These are phyloP conservation scores for Plantago coronopus DNA, from an alignment of 305 asterid species.

Conservation along the genomic window DNA sequence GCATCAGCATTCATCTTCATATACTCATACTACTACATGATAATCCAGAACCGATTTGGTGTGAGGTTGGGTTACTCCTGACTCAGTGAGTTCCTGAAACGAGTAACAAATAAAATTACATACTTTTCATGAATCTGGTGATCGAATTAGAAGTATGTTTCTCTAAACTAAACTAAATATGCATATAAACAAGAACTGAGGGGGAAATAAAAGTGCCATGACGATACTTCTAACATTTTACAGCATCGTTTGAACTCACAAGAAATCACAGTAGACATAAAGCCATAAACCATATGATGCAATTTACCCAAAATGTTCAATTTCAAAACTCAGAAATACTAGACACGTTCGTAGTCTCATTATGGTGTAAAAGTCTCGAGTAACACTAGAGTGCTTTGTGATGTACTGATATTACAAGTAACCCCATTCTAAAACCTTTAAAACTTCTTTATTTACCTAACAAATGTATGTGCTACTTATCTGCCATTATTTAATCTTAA, in stretches of 20 bases:
- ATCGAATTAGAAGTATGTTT: not conserved
- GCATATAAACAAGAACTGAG: not conserved
- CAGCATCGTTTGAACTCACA: too few species aligned
- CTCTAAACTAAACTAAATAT: not conserved
- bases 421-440: not conserved
- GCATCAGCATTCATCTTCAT: not conserved
- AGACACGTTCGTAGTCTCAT: too few species aligned
- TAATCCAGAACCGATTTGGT: not conserved
- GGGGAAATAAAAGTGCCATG: too few species aligned
- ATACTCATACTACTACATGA: too few species aligned
- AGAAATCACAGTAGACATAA: too few species aligned
- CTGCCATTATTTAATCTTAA: not conserved
- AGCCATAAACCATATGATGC: too few species aligned
- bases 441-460: not conserved
- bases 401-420: too few species aligned
- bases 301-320: too few species aligned
- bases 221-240: too few species aligned
- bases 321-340: too few species aligned
- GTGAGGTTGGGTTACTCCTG: constrained; percentile 2
- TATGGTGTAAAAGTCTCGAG: too few species aligned
- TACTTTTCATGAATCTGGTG: not conserved
- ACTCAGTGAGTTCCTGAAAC: constrained; percentile 5
- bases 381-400: too few species aligned
- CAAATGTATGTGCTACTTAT: not conserved
- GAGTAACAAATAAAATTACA: constrained; percentile 3